Evolutionary conservation across 805 yeast genomes (phyloP).

Genomic region (Lachancea nothofagi): DNA sequence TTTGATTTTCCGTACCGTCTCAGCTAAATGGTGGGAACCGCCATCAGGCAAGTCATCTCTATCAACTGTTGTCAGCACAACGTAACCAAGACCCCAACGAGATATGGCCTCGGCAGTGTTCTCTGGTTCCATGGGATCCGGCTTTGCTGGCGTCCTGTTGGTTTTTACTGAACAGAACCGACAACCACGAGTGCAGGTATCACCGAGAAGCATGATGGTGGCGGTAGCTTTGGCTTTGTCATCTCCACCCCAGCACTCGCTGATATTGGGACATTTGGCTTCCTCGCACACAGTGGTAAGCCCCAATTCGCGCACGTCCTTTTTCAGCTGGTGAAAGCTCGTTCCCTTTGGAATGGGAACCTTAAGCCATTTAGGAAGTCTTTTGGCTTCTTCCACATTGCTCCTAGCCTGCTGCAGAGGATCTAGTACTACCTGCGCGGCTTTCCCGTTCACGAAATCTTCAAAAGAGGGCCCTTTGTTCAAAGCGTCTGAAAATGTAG

Average conservation of each 20-base stretch:
- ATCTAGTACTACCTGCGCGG: slow-evolving; percentile 57
- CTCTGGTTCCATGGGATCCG: slow-evolving; percentile 96
- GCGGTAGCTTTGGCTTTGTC: slow-evolving; percentile 74
- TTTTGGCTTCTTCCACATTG: slow-evolving; percentile 52
- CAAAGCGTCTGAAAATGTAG: slow-evolving; percentile 62
- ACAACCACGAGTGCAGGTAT: slow-evolving; percentile 99
- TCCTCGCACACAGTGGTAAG: slow-evolving; percentile 97
- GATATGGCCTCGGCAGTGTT: slow-evolving; percentile 96
- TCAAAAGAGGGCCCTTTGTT: slow-evolving; percentile 89
- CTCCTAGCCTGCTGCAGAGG: slow-evolving; percentile 70
- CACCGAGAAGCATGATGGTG: slow-evolving; percentile 97
- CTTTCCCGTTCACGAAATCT: slow-evolving; percentile 81
- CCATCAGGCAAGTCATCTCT: slow-evolving; percentile 93
- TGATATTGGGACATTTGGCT: slow-evolving; percentile 98
- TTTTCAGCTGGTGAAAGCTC: slow-evolving; percentile 70
- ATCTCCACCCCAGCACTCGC: slow-evolving; percentile 99
- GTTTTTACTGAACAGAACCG: slow-evolving; percentile 97
- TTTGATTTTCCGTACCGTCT: slow-evolving; percentile 80
- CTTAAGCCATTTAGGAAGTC: slow-evolving; percentile 90
- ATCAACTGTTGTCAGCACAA: slow-evolving; percentile 94
- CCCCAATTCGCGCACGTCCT: slow-evolving; percentile 82
- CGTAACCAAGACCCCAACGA: slow-evolving; percentile 98
- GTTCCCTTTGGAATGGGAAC: slow-evolving; percentile 96
- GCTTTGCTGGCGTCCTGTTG: slow-evolving; percentile 74
- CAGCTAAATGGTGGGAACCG: slow-evolving; percentile 85